Percentiles rank a stretch among this genome's conserved stretches.
phyloP scores from a whole-genome alignment of 1,139 yeast genomes.

The Hansenula anomala region DNA sequence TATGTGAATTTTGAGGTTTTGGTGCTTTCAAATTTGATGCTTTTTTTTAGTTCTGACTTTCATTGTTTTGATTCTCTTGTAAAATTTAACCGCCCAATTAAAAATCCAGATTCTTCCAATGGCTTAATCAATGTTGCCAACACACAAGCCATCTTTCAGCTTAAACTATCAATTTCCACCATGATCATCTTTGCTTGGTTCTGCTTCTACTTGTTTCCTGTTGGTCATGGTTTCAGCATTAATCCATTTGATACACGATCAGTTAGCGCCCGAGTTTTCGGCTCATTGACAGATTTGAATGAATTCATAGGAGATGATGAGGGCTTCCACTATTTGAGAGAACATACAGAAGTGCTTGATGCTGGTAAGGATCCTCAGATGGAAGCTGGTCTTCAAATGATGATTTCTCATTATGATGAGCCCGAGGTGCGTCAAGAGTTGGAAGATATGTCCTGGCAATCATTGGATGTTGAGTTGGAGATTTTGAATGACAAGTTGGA shows the following conservation, averaged over 20 bases:
- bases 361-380: background rate
- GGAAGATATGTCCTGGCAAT: background rate
- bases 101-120: too few species aligned
- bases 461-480: conserved; percentile 2
- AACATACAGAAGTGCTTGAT: background rate
- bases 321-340: background rate
- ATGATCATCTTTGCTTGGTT: too few species aligned
- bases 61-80: too few species aligned
- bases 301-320: conserved; percentile 3
- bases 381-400: background rate
- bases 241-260: conserved; percentile 1
- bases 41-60: too few species aligned
- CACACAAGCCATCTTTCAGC: too few species aligned
- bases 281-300: background rate
- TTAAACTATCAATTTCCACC: too few species aligned
- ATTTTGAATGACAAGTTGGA: conserved; percentile 1
- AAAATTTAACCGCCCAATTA: background rate
- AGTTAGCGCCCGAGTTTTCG: background rate
- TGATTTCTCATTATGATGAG: background rate
- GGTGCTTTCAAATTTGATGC: background rate
- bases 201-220: background rate
- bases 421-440: background rate
- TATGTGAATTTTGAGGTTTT: background rate
- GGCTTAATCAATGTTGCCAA: too few species aligned
- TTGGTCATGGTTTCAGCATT: background rate